Percentiles rank a stretch among this genome's conserved stretches.
Evolutionary conservation across 805 yeast species (phyloP).

Genomic region (Starmerella apicola): DNA sequence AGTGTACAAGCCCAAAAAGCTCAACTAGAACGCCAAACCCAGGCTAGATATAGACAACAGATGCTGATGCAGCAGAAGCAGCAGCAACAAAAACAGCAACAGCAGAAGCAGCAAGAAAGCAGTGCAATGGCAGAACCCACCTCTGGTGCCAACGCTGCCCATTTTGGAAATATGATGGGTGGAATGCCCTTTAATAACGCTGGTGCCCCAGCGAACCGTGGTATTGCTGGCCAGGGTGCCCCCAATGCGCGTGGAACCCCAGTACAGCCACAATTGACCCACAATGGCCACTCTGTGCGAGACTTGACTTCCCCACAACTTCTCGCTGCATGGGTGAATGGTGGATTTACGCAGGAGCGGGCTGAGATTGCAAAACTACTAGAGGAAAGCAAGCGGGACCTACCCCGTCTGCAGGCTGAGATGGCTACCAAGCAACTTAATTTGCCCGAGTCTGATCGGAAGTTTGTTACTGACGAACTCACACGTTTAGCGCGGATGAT

Average conservation of each 20-base stretch:
- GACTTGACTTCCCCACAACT: conserved; percentile 15
- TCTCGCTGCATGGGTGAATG: conserved; percentile 25
- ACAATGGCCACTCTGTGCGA: conserved; percentile 8
- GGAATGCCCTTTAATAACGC: no score
- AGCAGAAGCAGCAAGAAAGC: no score
- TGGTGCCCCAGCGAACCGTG: no score
- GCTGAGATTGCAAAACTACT: conserved; percentile 43
- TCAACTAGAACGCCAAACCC: conserved; percentile 9
- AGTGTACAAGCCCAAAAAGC: conserved; percentile 12
- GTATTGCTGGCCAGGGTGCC: no score
- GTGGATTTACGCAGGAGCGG: conserved; percentile 52
- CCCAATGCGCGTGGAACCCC: not conserved
- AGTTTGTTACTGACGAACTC: conserved; percentile 40
- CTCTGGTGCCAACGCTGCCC: no score
- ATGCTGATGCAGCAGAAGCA: conserved; percentile 9
- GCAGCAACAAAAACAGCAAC: conserved; percentile 4
- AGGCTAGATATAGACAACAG: conserved; percentile 8
- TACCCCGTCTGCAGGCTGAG: conserved; percentile 37
- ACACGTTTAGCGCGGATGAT: conserved; percentile 39
- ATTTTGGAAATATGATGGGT: no score
- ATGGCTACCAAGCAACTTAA: conserved; percentile 49
- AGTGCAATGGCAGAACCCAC: no score
- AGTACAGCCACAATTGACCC: not conserved
- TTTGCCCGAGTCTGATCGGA: conserved; percentile 53
- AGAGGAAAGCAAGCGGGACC: conserved; percentile 52